phyloP scores from a whole-genome alignment of 306 rosid species.

The Chamaecrista fasciculata region DNA sequence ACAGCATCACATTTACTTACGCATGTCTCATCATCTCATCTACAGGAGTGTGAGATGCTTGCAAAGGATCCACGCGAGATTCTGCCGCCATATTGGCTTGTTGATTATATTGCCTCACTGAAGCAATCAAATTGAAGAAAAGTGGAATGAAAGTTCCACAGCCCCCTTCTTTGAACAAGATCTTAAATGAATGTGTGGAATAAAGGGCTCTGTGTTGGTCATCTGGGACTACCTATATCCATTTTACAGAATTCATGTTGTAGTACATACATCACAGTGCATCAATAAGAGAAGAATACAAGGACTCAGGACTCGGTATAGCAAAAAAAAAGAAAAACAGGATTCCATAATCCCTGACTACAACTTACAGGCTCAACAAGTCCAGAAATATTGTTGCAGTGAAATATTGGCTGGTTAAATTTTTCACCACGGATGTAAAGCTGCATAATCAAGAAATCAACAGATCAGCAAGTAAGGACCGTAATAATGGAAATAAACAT shows the following conservation, averaged over 20 bases:
- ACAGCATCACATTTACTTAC: constrained; percentile 46
- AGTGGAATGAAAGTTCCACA: constrained; percentile 97
- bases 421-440: constrained; percentile 73
- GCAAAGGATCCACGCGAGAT: constrained; percentile 72
- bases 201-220: constrained; percentile 75
- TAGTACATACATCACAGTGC: neutral
- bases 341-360: neutral
- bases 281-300: neutral
- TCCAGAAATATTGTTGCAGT: constrained; percentile 96
- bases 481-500: no score
- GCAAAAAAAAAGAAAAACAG: neutral
- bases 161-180: constrained; percentile 95
- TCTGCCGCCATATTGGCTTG: constrained; percentile 36
- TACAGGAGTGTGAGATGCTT: constrained; percentile 93
- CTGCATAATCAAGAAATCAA: constrained; percentile 46
- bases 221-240: constrained; percentile 74
- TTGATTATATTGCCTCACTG: constrained; percentile 81
- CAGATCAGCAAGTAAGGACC: constrained; percentile 22
- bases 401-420: constrained; percentile 93
- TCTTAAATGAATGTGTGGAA: constrained; percentile 83
- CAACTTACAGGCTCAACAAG: constrained; percentile 87
- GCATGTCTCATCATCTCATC: constrained; percentile 99
- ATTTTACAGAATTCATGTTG: neutral
- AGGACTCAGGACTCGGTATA: neutral
- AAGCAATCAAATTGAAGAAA: constrained; percentile 80